Conservation (phyloP, 1,284 basidiomycete genomes). For the Leccinum pachyderme region DNA sequence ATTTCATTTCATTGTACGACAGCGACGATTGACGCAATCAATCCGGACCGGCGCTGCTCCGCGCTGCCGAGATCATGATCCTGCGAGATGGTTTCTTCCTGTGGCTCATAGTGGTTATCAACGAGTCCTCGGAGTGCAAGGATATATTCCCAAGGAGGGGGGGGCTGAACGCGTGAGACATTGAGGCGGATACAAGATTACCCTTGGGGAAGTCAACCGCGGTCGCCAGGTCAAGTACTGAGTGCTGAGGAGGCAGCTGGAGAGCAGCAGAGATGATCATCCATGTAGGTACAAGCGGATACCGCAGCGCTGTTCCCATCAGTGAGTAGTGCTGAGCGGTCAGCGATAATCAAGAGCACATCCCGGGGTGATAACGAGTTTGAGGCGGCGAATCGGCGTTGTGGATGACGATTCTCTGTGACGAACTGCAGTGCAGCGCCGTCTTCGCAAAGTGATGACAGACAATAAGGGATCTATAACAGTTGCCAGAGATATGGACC, state of each 20-base stretch:
- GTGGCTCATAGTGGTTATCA: slow-evolving; percentile 9
- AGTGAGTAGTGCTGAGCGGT: not conserved
- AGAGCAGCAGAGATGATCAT: slow-evolving; percentile 8
- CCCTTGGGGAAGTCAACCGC: slow-evolving; percentile 15
- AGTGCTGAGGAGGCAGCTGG: not conserved
- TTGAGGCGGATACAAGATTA: slow-evolving; percentile 19
- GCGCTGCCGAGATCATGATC: slow-evolving; percentile 13
- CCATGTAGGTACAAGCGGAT: slow-evolving; percentile 4
- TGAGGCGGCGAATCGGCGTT: slow-evolving; percentile 12
- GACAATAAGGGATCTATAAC: slow-evolving; percentile 21
- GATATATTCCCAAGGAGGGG: slow-evolving; percentile 18
- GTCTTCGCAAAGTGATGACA: slow-evolving; percentile 30
- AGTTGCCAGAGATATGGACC: slow-evolving; percentile 17
- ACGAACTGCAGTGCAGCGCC: slow-evolving; percentile 2
- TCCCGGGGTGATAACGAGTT: slow-evolving; percentile 1
- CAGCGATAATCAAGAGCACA: not conserved
- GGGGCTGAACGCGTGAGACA: slow-evolving; percentile 22
- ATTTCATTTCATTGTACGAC: slow-evolving; percentile 8
- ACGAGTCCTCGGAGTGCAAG: slow-evolving; percentile 29
- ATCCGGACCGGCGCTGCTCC: slow-evolving; percentile 13
- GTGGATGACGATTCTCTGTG: slow-evolving; percentile 14
- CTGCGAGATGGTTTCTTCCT: slow-evolving; percentile 3
- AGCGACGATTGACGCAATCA: slow-evolving; percentile 18
- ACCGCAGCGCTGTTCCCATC: not conserved
- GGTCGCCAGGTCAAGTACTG: slow-evolving; percentile 16